A percentile compares a stretch with the other conserved stretches of the same genome.
Evolutionary conservation across 2,329 filamentous ascomycete genomes (phyloP).

Genomic region (Phialocephala sp.): DNA sequence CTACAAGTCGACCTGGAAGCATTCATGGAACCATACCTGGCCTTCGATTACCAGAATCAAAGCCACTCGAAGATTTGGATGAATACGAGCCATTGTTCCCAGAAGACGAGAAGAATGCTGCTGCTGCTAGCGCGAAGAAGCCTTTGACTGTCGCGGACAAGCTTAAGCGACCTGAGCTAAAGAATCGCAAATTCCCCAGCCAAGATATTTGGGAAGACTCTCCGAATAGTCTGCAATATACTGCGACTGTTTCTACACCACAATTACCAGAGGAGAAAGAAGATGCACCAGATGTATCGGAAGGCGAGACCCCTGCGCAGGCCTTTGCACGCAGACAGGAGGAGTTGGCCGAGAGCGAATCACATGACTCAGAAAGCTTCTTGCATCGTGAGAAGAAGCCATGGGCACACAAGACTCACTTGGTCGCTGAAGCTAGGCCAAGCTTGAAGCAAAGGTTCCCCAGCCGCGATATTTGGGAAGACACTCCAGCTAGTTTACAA

Average conservation of each 20-base stretch:
- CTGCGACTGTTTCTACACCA: constrained; percentile 83
- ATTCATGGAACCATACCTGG: constrained; percentile 62
- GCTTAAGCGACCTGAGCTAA: constrained; percentile 58
- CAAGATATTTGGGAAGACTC: constrained; percentile 98
- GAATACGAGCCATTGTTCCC: constrained; percentile 96
- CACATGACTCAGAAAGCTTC: constrained; percentile 54
- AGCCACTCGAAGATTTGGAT: constrained; percentile 83
- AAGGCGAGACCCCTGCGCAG: constrained; percentile 60
- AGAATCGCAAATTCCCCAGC: constrained; percentile 81
- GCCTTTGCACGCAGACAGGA: constrained; percentile 71
- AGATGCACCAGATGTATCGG: constrained; percentile 16
- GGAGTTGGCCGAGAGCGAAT: constrained; percentile 65
- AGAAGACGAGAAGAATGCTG: constrained; percentile 67
- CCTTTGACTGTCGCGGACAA: constrained; percentile 58
- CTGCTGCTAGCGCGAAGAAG: constrained; percentile 49
- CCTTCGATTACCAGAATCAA: constrained; percentile 56
- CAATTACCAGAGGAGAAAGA: constrained; percentile 59
- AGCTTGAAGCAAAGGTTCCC: constrained; percentile 76
- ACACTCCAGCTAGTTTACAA: constrained; percentile 82
- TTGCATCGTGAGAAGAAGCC: constrained; percentile 57
- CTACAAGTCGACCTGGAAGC: constrained; percentile 67
- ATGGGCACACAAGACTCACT: constrained; percentile 56
- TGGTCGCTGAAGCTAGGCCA: constrained; percentile 60
- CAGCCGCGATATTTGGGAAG: constrained; percentile 93
- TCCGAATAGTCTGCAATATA: constrained; percentile 80